These are phyloP conservation scores for Diplodia sapinea DNA, from an alignment of 2,329 filamentous ascomycete genomes.

Conservation along the genomic window DNA sequence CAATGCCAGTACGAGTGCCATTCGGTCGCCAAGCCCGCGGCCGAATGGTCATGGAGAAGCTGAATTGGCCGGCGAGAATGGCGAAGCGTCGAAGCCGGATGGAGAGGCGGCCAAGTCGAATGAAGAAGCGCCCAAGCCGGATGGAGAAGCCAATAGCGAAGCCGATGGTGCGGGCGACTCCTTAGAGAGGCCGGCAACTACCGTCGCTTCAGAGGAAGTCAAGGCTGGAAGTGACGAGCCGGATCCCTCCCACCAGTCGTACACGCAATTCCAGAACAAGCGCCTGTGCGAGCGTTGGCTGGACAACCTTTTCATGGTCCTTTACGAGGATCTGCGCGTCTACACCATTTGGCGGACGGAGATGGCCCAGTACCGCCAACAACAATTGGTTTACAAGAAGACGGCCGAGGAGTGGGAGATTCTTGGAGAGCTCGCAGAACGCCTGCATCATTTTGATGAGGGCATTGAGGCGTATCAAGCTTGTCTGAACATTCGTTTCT, in stretches of 20 bases:
- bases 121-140: constrained; percentile 39
- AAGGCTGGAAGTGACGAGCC: constrained; percentile 74
- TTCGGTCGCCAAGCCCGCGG: constrained; percentile 67
- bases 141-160: constrained; percentile 40
- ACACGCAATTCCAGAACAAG: constrained; percentile 95
- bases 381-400: constrained; percentile 95
- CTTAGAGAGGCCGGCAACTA: constrained; percentile 80
- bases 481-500: constrained; percentile 87
- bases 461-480: constrained; percentile 91
- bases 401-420: constrained; percentile 98
- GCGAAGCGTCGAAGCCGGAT: constrained; percentile 40
- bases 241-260: constrained; percentile 70
- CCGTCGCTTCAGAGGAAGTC: constrained; percentile 75
- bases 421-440: constrained; percentile 86
- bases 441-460: constrained; percentile 89
- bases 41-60: constrained; percentile 51
- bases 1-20: constrained; percentile 78
- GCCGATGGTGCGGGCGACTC: constrained; percentile 44
- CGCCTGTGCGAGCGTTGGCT: constrained; percentile 96
- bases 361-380: constrained; percentile 92
- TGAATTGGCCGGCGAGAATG: constrained; percentile 37
- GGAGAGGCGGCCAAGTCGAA: constrained; percentile 39
- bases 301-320: constrained; percentile 98
- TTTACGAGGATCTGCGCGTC: constrained; percentile 96
- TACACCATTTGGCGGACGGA: constrained; percentile 99